Evolutionary conservation across 2,329 filamentous ascomycete species (phyloP).

Genomic region (Epichloe sibirici): DNA sequence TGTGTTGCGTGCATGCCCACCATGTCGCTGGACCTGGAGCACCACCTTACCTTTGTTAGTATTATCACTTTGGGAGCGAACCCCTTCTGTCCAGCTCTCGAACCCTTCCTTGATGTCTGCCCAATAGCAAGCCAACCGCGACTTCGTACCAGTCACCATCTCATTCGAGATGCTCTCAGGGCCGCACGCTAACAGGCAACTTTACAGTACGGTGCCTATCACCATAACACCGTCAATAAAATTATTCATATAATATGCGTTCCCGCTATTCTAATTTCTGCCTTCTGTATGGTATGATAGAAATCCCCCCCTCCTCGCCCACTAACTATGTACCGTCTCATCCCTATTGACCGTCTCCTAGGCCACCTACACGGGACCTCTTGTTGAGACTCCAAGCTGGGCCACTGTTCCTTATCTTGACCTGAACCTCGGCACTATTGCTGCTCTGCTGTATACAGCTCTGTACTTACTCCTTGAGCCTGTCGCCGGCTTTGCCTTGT

Average conservation of each 20-base stretch:
- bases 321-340: neutral
- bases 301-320: neutral
- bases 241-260: constrained; percentile 72
- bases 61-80: neutral
- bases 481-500: constrained; percentile 70
- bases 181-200: neutral
- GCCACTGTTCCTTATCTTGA: constrained; percentile 55
- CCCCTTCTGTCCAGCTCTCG: neutral
- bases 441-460: constrained; percentile 55
- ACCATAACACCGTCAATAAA: constrained; percentile 66
- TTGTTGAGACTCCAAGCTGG: constrained; percentile 53
- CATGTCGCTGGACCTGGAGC: constrained; percentile 68
- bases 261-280: constrained; percentile 60
- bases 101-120: neutral
- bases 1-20: constrained; percentile 12
- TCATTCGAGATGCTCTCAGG: neutral
- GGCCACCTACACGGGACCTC: constrained; percentile 50
- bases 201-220: constrained; percentile 68
- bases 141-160: neutral
- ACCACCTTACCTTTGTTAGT: constrained; percentile 63
- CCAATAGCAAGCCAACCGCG: neutral
- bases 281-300: constrained; percentile 54
- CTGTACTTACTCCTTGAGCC: constrained; percentile 91
- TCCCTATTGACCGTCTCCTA: constrained; percentile 17
- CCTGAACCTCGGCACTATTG: constrained; percentile 53